These are phyloP conservation scores for Trichoderma gracile DNA, from an alignment of 2,329 filamentous ascomycete species.

Conservation along the genomic window DNA sequence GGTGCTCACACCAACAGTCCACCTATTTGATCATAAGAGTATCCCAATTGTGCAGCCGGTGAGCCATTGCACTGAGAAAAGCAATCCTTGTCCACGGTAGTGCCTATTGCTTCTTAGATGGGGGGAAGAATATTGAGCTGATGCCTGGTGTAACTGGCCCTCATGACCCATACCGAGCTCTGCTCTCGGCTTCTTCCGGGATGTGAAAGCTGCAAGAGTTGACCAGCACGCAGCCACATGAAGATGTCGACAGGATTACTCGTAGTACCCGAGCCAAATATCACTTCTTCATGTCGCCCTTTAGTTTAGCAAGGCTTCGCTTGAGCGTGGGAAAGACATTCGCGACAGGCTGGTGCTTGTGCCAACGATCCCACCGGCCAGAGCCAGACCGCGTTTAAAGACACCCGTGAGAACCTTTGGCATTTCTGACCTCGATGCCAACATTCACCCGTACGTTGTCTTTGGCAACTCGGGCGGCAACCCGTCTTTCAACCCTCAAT, in stretches of 20 bases:
- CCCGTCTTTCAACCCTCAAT: slow-evolving; percentile 20
- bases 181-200: not conserved
- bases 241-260: too few species aligned
- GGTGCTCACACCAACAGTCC: not conserved
- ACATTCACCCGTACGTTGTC: slow-evolving; percentile 26
- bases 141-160: too few species aligned
- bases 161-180: too few species aligned
- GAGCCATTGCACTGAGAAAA: not conserved
- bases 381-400: slow-evolving; percentile 24
- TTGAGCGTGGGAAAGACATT: too few species aligned
- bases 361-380: slow-evolving; percentile 26
- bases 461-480: slow-evolving; percentile 21
- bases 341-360: slow-evolving; percentile 22
- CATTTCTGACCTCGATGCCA: slow-evolving; percentile 24
- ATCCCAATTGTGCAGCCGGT: not conserved
- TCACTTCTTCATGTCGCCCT: too few species aligned
- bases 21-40: not conserved
- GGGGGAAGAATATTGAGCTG: too few species aligned
- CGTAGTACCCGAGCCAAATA: too few species aligned
- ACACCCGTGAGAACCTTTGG: slow-evolving; percentile 21
- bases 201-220: not conserved
- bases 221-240: not conserved
- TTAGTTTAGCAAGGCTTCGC: too few species aligned
- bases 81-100: not conserved
- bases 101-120: not conserved